These are phyloP conservation scores for Monilinia aucupariae DNA, from an alignment of 2,329 filamentous ascomycete genomes.

Conservation along the genomic window DNA sequence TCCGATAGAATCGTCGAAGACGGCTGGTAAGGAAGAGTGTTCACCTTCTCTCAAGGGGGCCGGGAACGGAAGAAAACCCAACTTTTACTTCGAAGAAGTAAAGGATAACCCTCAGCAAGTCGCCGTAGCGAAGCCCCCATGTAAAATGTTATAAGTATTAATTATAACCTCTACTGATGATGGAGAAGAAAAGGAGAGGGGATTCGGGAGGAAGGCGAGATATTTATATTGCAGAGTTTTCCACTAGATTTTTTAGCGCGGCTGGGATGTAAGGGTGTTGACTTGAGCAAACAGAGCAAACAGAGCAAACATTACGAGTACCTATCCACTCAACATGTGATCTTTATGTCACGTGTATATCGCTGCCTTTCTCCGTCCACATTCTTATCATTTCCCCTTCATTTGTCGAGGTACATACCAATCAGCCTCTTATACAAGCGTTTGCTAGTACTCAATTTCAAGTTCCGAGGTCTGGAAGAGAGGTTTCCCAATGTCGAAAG, in stretches of 20 bases:
- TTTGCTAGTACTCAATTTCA: neutral
- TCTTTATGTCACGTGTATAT: too few species aligned
- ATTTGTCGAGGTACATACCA: neutral
- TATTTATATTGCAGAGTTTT: slow-evolving; percentile 18
- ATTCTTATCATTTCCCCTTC: neutral
- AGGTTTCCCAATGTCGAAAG: neutral
- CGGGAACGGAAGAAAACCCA: slow-evolving; percentile 42
- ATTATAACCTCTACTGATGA: slow-evolving; percentile 38
- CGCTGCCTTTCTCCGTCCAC: too few species aligned
- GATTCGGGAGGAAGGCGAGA: neutral
- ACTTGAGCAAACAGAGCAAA: neutral
- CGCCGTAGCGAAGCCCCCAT: slow-evolving; percentile 39
- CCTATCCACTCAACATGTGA: too few species aligned
- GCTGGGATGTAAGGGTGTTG: too few species aligned
- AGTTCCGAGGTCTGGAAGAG: neutral
- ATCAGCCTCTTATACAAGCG: neutral
- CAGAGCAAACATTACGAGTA: neutral
- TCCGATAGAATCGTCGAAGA: slow-evolving; percentile 35
- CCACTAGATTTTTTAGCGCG: slow-evolving; percentile 15
- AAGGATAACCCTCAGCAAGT: slow-evolving; percentile 40
- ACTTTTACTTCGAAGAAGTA: slow-evolving; percentile 21
- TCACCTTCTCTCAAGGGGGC: slow-evolving; percentile 38
- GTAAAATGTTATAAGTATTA: slow-evolving; percentile 37
- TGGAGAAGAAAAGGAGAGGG: slow-evolving; percentile 28
- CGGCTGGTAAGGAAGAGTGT: slow-evolving; percentile 42